Base-by-base conservation (phyloP, 768 basidiomycete species). In the Leucosporidium yakuticum region DNA sequence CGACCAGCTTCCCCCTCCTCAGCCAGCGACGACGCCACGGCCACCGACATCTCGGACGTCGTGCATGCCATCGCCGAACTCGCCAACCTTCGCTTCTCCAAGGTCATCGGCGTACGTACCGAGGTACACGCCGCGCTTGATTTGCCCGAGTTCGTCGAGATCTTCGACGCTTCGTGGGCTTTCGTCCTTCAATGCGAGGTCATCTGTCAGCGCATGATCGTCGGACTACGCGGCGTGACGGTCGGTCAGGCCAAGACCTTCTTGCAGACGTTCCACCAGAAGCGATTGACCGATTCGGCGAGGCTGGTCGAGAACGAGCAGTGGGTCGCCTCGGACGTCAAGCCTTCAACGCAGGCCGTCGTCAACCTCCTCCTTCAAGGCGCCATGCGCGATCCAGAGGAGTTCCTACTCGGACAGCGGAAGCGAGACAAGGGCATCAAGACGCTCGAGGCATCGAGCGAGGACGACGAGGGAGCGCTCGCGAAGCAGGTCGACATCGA, bases 301-400 rank as follows among this genome's bases (percentile, higher is more conserved):
- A 91, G 88, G 77, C 80, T 91, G 32, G 95, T 99, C 12, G 93
- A 98, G 78, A 92, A 97, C 73, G 96, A 99, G 76, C 88, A 88
- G 68, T 98, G 96, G 96, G 85, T 82, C 66, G 88, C 89, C 21
- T 83, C 85, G 20, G 90, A 96, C 64, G 85, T 95, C 20, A 80
- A 86, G 1, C 75, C 81, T 6, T 70, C 80, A 6, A 79, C 90
- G 32, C 95, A 98, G 79, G 84, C 82, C 59, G 81, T 85, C n/a
- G 83, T 87, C 48, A 84, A 89, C 74, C 80, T 87, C 14, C 79
- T 99, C 60, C 83, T 96, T 23, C 86, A 88, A 69, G 85, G 87
- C 31, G 94, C 95, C 9, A 55, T 68, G 60, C 20, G 27, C 8
- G 91, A 97, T 78, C 88, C 91, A 0, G 81, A 83, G 23, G 89